phyloP scores from a whole-genome alignment of 2,329 filamentous ascomycete species.

The Botrytis squamosa region DNA sequence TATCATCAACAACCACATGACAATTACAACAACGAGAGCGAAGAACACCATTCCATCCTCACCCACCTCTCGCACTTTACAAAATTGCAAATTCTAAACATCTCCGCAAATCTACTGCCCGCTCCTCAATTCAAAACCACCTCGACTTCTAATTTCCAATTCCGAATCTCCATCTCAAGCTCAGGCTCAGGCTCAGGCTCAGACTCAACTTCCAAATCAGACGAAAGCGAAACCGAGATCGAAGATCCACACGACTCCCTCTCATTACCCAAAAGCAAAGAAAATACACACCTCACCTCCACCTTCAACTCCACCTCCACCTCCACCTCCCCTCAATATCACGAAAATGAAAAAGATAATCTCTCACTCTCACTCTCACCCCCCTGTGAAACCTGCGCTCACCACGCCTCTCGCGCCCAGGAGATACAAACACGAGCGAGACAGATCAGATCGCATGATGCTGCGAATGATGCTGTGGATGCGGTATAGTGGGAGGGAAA shows the following conservation, averaged over 20 bases:
- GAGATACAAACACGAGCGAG: fast-evolving
- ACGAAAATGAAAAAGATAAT: neutral
- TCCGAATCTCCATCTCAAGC: neutral
- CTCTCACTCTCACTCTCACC: fast-evolving
- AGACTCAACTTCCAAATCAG: no score
- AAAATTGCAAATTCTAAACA: neutral
- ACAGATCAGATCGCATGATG: neutral
- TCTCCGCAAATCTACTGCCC: neutral
- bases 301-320: fast-evolving
- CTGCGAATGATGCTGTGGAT: neutral
- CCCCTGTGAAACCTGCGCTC: neutral
- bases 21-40: neutral
- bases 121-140: neutral
- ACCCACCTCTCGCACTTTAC: neutral
- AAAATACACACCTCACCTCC: neutral
- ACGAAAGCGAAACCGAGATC: no score
- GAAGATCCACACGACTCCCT: fast-evolving
- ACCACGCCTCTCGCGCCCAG: neutral
- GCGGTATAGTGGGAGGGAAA: neutral
- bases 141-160: neutral
- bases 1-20: neutral
- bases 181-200: no score
- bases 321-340: neutral
- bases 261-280: neutral
- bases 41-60: neutral